Conservation (phyloP, 2,329 filamentous ascomycete species). For the Fusarium duplospermum region DNA sequence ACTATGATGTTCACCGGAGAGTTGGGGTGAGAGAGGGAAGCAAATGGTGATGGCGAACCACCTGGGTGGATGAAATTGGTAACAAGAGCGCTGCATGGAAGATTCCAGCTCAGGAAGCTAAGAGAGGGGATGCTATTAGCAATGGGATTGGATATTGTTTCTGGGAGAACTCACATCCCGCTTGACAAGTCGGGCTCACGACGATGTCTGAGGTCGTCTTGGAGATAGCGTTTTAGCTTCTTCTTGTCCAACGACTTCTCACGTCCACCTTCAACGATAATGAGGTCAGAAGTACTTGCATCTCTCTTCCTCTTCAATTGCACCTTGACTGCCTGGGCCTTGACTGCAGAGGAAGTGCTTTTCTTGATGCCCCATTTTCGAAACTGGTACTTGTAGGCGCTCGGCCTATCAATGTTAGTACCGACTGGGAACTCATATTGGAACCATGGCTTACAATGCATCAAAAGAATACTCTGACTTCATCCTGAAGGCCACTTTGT, state of each 20-base stretch:
- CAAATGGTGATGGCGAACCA: not conserved
- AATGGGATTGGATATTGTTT: too few relatives aligned
- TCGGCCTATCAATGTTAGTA: not conserved
- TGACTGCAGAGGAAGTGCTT: not conserved
- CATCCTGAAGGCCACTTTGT: not conserved
- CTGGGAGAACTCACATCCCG: not conserved
- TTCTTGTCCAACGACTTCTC: not conserved
- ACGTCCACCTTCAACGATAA: not conserved
- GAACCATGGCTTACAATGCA: too few relatives aligned
- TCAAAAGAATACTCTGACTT: not conserved
- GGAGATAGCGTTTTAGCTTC: not conserved
- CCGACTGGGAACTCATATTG: too few relatives aligned
- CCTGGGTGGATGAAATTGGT: not conserved
- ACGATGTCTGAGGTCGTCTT: not conserved
- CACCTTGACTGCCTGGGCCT: rapidly evolving
- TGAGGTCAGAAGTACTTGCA: not conserved
- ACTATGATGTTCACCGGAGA: not conserved
- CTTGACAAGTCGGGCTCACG: not conserved
- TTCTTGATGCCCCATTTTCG: not conserved
- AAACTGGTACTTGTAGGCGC: not conserved
- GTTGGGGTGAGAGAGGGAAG: not conserved
- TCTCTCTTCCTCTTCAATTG: not conserved
- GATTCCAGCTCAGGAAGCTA: not conserved
- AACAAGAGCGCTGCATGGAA: not conserved
- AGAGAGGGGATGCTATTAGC: rapidly evolving